Conservation (phyloP, 805 yeast species). For the Metschnikowia cerradonensis region DNA sequence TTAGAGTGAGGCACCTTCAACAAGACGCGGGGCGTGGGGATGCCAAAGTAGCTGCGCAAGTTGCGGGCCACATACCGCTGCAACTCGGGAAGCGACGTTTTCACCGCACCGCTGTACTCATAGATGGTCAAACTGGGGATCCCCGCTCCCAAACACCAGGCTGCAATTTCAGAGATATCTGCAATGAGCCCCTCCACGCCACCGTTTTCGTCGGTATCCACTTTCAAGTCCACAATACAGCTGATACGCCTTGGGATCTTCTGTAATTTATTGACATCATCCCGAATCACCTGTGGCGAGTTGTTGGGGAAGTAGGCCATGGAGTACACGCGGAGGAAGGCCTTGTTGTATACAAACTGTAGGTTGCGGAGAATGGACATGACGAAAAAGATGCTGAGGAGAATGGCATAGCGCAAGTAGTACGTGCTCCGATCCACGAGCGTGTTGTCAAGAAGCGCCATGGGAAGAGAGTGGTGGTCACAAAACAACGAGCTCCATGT, state of each 20-base stretch:
- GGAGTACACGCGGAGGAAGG: constrained; percentile 54
- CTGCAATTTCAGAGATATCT: constrained; percentile 69
- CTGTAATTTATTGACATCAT: constrained; percentile 66
- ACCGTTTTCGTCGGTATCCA: constrained; percentile 82
- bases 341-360: constrained; percentile 49
- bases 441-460: background rate
- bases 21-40: constrained; percentile 58
- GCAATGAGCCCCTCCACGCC: constrained; percentile 79
- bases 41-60: constrained; percentile 70
- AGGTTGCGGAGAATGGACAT: constrained; percentile 53
- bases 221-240: constrained; percentile 66
- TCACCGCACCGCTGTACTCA: constrained; percentile 69
- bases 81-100: constrained; percentile 41
- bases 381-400: constrained; percentile 50
- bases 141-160: constrained; percentile 93
- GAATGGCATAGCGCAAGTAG: constrained; percentile 13
- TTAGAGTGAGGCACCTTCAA: constrained; percentile 68
- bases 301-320: constrained; percentile 60
- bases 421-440: constrained; percentile 3
- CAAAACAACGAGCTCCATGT: background rate
- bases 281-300: constrained; percentile 81
- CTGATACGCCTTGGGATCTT: constrained; percentile 80
- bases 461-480: background rate
- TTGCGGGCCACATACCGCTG: constrained; percentile 54
- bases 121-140: constrained; percentile 67